Percentiles rank a stretch among this genome's conserved stretches.
Conservation (phyloP, 805 yeast species). For the Candida boidinii region DNA sequence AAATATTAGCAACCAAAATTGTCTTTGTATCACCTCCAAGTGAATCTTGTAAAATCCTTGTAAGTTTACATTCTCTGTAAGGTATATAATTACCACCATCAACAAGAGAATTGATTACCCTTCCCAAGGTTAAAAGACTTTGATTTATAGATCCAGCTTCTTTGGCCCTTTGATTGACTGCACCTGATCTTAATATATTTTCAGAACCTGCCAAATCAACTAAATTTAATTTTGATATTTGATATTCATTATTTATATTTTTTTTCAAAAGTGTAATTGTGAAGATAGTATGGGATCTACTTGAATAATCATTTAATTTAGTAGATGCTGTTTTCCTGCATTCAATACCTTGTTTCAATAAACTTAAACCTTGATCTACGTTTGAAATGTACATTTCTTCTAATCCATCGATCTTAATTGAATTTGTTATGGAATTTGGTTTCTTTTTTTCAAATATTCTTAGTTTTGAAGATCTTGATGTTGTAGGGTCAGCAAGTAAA, state of each 20-base stretch:
- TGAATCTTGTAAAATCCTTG: slow-evolving; percentile 68
- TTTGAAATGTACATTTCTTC: slow-evolving; percentile 50
- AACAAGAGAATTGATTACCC: slow-evolving; percentile 73
- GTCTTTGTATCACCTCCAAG: slow-evolving; percentile 86
- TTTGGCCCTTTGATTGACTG: slow-evolving; percentile 73
- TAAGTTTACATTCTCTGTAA: slow-evolving; percentile 64
- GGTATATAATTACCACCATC: slow-evolving; percentile 68
- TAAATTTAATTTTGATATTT: slow-evolving; percentile 39
- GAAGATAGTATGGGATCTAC: slow-evolving; percentile 73
- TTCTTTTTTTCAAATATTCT: slow-evolving; percentile 30
- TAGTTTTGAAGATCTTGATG: no score
- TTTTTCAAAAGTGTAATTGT: slow-evolving; percentile 51
- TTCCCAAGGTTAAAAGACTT: slow-evolving; percentile 76
- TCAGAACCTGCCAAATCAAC: slow-evolving; percentile 97
- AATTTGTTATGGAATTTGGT: slow-evolving; percentile 4
- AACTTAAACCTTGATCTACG: slow-evolving; percentile 47
- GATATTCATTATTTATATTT: slow-evolving; percentile 18
- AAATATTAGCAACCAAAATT: slow-evolving; percentile 77
- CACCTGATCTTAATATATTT: slow-evolving; percentile 82
- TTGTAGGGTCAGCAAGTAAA: slow-evolving; percentile 29
- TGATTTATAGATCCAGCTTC: slow-evolving; percentile 94
- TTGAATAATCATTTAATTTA: slow-evolving; percentile 62
- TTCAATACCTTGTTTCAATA: slow-evolving; percentile 48
- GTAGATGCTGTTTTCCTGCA: slow-evolving; percentile 64
- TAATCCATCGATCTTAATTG: slow-evolving; percentile 52